Percentiles rank a stretch among this genome's conserved stretches.
Conservation (phyloP, 176 grass and related monocot species). For the Alopecurus myosuroides region DNA sequence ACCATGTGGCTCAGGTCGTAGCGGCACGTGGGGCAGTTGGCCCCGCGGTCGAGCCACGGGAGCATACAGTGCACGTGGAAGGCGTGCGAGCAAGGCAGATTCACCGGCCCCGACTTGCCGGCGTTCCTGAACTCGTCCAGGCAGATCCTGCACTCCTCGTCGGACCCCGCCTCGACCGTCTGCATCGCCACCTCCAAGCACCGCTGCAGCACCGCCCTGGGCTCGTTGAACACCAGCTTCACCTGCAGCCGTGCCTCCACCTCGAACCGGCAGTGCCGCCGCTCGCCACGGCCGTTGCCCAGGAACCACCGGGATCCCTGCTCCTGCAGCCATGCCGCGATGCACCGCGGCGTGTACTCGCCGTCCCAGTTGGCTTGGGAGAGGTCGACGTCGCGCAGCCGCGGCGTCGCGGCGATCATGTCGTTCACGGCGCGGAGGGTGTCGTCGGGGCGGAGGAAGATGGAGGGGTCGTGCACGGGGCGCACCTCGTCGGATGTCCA, state of each 20-base stretch:
- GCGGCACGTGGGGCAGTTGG: not conserved
- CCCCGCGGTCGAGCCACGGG: not conserved
- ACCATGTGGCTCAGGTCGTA: not conserved
- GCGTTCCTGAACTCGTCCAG: not conserved
- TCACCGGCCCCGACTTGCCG: not conserved
- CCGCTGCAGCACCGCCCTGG: not conserved
- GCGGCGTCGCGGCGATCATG: not conserved
- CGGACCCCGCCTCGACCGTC: not conserved
- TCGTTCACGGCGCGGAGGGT: not conserved
- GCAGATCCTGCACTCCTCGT: conserved; percentile 12
- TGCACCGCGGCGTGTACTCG: not conserved
- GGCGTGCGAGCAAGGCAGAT: not conserved
- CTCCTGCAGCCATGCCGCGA: not conserved
- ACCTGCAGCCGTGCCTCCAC: not conserved
- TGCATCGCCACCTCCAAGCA: conserved; percentile 2
- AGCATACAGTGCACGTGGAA: not conserved
- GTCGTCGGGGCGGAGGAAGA: conserved; percentile 4
- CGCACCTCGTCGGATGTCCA: not conserved
- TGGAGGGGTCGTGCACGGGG: not conserved
- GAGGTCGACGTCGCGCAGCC: not conserved
- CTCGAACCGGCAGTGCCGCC: not conserved
- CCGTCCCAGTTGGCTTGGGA: not conserved
- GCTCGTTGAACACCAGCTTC: not conserved
- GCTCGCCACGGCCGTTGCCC: not conserved
- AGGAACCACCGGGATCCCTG: not conserved